phyloP scores from a whole-genome alignment of 306 rosid species.

The Acmispon strigosus region DNA sequence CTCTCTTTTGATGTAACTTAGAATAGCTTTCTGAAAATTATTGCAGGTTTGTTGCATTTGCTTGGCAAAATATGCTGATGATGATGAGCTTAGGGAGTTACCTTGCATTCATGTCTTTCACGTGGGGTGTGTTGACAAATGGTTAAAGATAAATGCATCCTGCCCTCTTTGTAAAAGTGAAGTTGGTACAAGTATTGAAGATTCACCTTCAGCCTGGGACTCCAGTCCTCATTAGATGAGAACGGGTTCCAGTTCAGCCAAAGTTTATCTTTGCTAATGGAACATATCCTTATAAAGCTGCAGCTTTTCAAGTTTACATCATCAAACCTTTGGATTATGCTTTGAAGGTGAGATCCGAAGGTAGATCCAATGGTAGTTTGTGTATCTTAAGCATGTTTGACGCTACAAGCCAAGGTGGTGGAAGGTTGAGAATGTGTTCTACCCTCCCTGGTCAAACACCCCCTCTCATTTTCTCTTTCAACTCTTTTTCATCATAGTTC shows the following conservation, averaged over 20 bases:
- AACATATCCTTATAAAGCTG: not conserved
- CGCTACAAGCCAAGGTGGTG: not conserved
- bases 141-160: slow-evolving; percentile 70
- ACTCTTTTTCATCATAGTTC: no score
- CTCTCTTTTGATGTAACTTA: not conserved
- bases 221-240: slow-evolving; percentile 34
- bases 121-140: slow-evolving; percentile 61
- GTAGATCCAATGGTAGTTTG: not conserved
- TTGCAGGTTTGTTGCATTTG: slow-evolving; percentile 71
- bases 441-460: not conserved
- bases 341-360: not conserved
- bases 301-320: slow-evolving; percentile 8
- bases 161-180: slow-evolving; percentile 72
- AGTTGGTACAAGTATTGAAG: slow-evolving; percentile 29
- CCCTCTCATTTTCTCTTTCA: no score
- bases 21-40: not conserved
- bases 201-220: slow-evolving; percentile 27
- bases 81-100: slow-evolving; percentile 64
- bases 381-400: not conserved
- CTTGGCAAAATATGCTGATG: slow-evolving; percentile 54
- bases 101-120: slow-evolving; percentile 71
- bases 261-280: not conserved
- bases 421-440: not conserved
- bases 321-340: slow-evolving; percentile 1
- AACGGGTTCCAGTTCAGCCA: not conserved